Evolutionary conservation across 2,329 filamentous ascomycete species (phyloP).

Genomic region (Neurospora crassa): DNA sequence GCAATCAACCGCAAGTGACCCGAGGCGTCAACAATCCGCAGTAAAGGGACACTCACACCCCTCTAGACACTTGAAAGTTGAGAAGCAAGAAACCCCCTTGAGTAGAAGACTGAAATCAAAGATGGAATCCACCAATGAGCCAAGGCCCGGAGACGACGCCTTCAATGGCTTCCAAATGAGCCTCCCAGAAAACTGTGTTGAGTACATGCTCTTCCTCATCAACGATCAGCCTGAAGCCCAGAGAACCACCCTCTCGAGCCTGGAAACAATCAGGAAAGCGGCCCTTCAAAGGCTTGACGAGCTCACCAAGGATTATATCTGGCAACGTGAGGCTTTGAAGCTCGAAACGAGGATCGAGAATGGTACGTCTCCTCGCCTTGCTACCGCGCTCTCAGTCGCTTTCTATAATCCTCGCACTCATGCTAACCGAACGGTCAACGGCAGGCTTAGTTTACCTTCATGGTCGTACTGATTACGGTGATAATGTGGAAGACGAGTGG

Average conservation of each 20-base stretch:
- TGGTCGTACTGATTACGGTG: slow-evolving; percentile 78
- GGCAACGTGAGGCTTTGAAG: slow-evolving; percentile 81
- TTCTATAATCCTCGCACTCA: background rate
- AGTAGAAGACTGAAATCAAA: background rate
- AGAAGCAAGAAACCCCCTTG: background rate
- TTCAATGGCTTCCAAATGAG: slow-evolving; percentile 24
- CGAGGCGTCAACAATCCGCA: background rate
- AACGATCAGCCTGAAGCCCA: slow-evolving; percentile 45
- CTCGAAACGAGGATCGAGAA: slow-evolving; percentile 52
- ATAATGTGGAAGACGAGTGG: slow-evolving; percentile 97
- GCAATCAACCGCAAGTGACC: background rate
- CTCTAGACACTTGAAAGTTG: background rate
- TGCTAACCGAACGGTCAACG: background rate
- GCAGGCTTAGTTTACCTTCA: slow-evolving; percentile 53
- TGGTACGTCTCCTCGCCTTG: slow-evolving; percentile 32
- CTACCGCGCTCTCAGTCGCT: background rate
- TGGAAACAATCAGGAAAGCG: slow-evolving; percentile 65
- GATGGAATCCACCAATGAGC: slow-evolving; percentile 12
- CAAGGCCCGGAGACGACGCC: slow-evolving; percentile 18
- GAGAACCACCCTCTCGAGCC: slow-evolving; percentile 45
- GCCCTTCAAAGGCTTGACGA: slow-evolving; percentile 52
- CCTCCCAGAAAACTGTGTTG: slow-evolving; percentile 74
- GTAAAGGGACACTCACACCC: background rate
- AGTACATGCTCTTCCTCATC: slow-evolving; percentile 72
- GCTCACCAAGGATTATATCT: slow-evolving; percentile 79